These are phyloP conservation scores for Durusdinium trenchii DNA, from an alignment of 73 alveolate genomes.

Conservation along the genomic window DNA sequence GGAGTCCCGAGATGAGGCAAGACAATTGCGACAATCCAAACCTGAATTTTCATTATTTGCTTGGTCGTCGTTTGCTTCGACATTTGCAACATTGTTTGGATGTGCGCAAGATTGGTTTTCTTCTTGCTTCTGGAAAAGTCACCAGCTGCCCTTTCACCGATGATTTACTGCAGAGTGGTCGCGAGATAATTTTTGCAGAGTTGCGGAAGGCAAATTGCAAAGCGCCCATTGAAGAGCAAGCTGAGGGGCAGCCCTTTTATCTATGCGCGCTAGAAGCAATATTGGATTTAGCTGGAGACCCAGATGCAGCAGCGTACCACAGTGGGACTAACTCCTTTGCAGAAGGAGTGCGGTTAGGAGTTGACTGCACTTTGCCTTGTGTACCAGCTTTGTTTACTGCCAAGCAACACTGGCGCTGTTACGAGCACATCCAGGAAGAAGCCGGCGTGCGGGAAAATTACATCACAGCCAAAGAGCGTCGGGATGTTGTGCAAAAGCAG, in stretches of 20 bases:
- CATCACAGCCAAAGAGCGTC: neutral
- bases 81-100: neutral
- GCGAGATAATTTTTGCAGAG: neutral
- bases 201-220: neutral
- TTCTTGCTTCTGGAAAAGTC: neutral
- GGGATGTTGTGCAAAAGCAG: neutral
- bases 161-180: neutral
- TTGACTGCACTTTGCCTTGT: neutral
- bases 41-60: neutral
- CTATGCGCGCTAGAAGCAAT: neutral
- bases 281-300: neutral
- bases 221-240: neutral
- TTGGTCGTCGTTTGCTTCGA: neutral
- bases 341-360: constrained; percentile 30
- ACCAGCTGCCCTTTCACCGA: neutral
- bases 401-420: neutral
- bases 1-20: neutral
- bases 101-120: neutral
- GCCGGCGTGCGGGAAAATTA: neutral
- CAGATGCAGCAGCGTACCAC: neutral
- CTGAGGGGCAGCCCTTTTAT: constrained; percentile 33
- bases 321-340: neutral
- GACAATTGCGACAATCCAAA: neutral
- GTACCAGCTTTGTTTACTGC: constrained; percentile 15
- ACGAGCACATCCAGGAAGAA: neutral